Base-by-base conservation (phyloP, 148 eudicot species). In the Chenopodium quinoa region DNA sequence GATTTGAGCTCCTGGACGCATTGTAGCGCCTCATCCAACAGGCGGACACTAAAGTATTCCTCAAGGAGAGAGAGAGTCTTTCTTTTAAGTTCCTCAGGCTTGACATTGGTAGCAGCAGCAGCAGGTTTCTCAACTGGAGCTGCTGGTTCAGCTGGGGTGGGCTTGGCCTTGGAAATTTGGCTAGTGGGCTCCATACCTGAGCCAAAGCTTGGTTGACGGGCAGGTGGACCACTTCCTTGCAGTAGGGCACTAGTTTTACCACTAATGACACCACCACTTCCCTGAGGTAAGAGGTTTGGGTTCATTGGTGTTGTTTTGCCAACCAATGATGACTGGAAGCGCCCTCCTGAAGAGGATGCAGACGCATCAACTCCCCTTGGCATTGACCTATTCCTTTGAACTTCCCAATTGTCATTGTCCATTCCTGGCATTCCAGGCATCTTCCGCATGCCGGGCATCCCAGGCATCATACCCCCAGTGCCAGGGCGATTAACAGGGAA, bases 391-490 rank as follows among this genome's bases (percentile, higher is more conserved):
- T 87, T 82, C 81, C 91, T 89, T 10, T 90, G 92, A 75, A 94
- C 89, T 84, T 94, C 99, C 99, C 99, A 96, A 75, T 92, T 90
- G 84, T 91, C 97, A 56, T 88, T 90, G 75, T 94, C 98, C 27
- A 89, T 73, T 52, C 89, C 94, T 0, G 97, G 92, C 88, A 86
- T 88, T 22, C 91, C 95, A 0, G 97, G 94, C 89, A 89, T 91
- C 93, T 90, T 92, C 77, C 94, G 84, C 11, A 84, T 20, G 20
- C 95, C 95, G 0, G 97, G 99, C 93, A 87, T 90, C 63, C 99
- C 99, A 0, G 97, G 99, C 98, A 96, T 96, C 98, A 94, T 91
- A 64, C 97, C 98, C 64, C 97, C 98, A 1, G 90, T 23, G 34
- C 98, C 98, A 20, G 92, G 93, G 31, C 94, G 91, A 78, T 92